phyloP scores from a whole-genome alignment of 345 rosid species.

The Hibiscus tridactylites region DNA sequence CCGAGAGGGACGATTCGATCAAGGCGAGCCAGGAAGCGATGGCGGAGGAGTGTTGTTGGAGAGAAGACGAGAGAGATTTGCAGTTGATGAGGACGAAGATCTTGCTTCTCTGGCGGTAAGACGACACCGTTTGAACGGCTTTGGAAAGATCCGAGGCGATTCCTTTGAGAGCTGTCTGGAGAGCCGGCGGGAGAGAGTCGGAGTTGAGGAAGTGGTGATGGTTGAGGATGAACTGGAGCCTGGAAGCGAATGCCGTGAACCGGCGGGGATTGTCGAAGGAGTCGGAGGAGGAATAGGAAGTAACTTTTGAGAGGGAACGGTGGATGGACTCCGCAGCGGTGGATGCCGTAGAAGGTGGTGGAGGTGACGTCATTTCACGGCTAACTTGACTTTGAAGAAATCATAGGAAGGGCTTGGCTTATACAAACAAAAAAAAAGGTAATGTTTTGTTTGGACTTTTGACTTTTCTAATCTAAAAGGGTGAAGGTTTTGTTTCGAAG shows the following conservation, averaged over 20 bases:
- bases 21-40: conserved; percentile 33
- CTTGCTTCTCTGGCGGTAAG: conserved; percentile 27
- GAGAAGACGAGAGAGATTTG: conserved; percentile 19
- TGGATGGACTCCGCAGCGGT: conserved; percentile 27
- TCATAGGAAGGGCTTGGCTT: not conserved
- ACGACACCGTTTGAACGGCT: conserved; percentile 19
- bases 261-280: conserved; percentile 27
- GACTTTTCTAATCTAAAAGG: not conserved
- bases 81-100: conserved; percentile 33
- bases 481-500: not conserved
- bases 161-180: conserved; percentile 29
- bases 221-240: conserved; percentile 23
- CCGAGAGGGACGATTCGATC: conserved; percentile 23
- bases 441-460: not conserved
- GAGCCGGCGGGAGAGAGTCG: conserved; percentile 19
- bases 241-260: conserved; percentile 25
- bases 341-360: conserved; percentile 11
- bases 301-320: conserved; percentile 20
- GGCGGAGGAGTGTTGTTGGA: conserved; percentile 20
- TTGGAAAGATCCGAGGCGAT: conserved; percentile 24
- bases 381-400: not conserved
- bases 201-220: conserved; percentile 21
- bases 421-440: not conserved
- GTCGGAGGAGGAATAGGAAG: conserved; percentile 16
- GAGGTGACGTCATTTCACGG: conserved; percentile 18